phyloP scores from a whole-genome alignment of 2,329 filamentous ascomycete species.

The Coniella lustricola region DNA sequence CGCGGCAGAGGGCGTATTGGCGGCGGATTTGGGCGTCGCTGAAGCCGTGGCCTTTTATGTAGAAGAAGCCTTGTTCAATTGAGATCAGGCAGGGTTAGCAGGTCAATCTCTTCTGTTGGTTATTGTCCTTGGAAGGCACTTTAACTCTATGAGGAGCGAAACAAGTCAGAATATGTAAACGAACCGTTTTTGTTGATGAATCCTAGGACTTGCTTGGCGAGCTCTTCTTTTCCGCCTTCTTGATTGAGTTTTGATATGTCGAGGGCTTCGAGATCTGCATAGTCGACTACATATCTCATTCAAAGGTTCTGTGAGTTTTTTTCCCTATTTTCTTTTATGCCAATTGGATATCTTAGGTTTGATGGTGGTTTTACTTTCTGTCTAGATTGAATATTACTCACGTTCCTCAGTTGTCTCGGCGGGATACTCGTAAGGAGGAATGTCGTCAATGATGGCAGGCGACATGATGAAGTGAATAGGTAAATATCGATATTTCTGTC shows the following conservation, averaged over 20 bases:
- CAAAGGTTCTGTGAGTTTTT: too few relatives aligned
- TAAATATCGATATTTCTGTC: too few relatives aligned
- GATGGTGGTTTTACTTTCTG: too few relatives aligned
- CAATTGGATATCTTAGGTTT: too few relatives aligned
- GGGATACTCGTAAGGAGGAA: constrained; percentile 18
- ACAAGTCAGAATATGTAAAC: constrained; percentile 1
- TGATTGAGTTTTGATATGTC: constrained; percentile 20
- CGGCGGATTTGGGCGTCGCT: constrained; percentile 7
- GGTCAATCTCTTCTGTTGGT: background rate
- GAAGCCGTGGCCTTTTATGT: constrained; percentile 19
- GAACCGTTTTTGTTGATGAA: constrained; percentile 22
- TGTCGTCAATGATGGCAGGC: constrained; percentile 1
- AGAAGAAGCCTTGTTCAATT: constrained; percentile 21
- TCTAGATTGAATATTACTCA: constrained; percentile 2
- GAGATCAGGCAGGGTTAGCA: constrained; percentile 5
- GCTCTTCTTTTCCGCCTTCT: constrained; percentile 18
- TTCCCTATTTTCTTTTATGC: too few relatives aligned
- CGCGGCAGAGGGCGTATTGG: constrained; percentile 12
- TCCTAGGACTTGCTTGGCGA: constrained; percentile 19
- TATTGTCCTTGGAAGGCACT: background rate
- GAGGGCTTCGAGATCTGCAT: constrained; percentile 21
- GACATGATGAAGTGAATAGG: background rate
- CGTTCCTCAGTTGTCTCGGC: constrained; percentile 17
- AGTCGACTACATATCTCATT: constrained; percentile 15
- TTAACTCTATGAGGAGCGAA: too few relatives aligned